Base-by-base conservation (phyloP, 2,329 filamentous ascomycete genomes). In the Sordariomycetes sp. region DNA sequence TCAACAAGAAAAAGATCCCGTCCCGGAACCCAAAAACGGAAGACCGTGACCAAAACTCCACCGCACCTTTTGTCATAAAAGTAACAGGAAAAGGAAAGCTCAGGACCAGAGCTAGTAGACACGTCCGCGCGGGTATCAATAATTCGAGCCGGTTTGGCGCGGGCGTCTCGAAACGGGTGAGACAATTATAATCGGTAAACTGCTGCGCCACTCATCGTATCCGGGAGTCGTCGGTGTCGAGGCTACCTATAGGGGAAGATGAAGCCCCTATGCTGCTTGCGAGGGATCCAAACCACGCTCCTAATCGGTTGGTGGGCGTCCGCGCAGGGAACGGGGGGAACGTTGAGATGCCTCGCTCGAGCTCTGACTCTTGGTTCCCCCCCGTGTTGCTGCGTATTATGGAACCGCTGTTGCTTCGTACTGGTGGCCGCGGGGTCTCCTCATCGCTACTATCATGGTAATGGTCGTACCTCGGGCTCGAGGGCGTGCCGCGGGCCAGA, bases 391-490 rank as follows among this genome's bases (percentile, higher is more conserved):
- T 57, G 46, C 55, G 55, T n/a, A 32, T 28, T 7, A 46, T 16
- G 14, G 16, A n/a, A 24, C 55, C 55, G 4, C 43, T 37, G 24
- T 57, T 52, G 34, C n/a, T 57, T 22, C 55, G 55, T 16, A 22
- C 20, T 28, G 55, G 48, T 25, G 55, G 55, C 28, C 50, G 20
- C 2, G 53, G 34, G 14, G 37, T 32, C 50, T 58, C 77, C 0
- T 80, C 75, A 25, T 76, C 74, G 40, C 73, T 75, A 53, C 79
- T 78, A 58, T 82, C 79, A n/a, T 71, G 76, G 60, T 81, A 82
- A 1, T 78, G 72, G 53, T 81, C 79, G 59, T 82, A 81, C 35
- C 77, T 72, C 18, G 79, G 78, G 48, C 72, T 75, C 2, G 78
- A 79, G 6, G 78, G 71, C 16, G 76, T 74, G 11, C 78, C 76